phyloP scores from a whole-genome alignment of 2,329 filamentous ascomycete genomes.

The Ascochyta rabiei region DNA sequence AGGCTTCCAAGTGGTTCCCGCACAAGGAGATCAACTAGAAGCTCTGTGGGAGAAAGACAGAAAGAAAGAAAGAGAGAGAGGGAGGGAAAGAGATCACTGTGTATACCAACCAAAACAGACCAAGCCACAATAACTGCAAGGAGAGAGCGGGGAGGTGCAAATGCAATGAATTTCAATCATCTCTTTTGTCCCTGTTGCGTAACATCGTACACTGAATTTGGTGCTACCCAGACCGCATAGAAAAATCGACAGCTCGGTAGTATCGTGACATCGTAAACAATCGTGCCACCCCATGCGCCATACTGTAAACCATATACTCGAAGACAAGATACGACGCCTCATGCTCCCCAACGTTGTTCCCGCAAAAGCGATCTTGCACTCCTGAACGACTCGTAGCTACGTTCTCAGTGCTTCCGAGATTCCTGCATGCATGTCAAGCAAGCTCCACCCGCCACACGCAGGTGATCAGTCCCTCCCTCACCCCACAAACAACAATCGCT shows the following conservation, averaged over 20 bases:
- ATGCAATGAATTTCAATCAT: constrained; percentile 10
- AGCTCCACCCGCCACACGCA: too few relatives aligned
- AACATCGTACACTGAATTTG: neutral
- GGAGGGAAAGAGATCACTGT: neutral
- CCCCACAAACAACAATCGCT: neutral
- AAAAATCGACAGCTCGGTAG: neutral
- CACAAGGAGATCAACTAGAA: constrained; percentile 48
- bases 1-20: constrained; percentile 52
- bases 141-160: neutral
- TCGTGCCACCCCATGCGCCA: constrained; percentile 3
- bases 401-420: too few relatives aligned
- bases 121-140: neutral
- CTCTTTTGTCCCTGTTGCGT: neutral
- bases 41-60: neutral
- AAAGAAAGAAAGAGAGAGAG: neutral
- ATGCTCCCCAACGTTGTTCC: neutral
- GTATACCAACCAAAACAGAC: constrained; percentile 7
- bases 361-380: too few relatives aligned
- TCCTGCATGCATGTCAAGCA: too few relatives aligned
- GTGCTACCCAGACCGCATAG: neutral
- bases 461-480: neutral
- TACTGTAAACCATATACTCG: constrained; percentile 3
- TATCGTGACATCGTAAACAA: constrained; percentile 18
- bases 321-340: constrained; percentile 6
- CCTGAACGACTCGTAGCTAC: too few relatives aligned